These are phyloP conservation scores for Peltaster fructicola DNA, from an alignment of 2,329 filamentous ascomycete species.

Conservation along the genomic window DNA sequence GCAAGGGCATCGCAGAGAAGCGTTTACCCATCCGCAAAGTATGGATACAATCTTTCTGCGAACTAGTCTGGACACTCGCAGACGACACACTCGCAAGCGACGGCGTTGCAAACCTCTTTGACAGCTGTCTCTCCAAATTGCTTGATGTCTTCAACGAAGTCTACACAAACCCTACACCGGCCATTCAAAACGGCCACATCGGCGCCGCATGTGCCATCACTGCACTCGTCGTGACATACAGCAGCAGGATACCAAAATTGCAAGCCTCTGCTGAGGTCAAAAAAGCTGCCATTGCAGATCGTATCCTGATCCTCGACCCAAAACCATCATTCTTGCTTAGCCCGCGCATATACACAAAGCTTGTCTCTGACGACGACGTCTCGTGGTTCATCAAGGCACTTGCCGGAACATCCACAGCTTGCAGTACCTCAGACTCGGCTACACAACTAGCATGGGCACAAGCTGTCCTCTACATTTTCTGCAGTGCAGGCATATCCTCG, in stretches of 20 bases:
- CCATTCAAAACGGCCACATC: slow-evolving; percentile 68
- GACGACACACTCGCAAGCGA: slow-evolving; percentile 31
- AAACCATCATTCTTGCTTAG: slow-evolving; percentile 82
- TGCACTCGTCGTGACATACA: slow-evolving; percentile 40
- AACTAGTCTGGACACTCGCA: slow-evolving; percentile 46
- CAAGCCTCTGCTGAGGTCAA: slow-evolving; percentile 41
- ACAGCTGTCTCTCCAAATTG: slow-evolving; percentile 36
- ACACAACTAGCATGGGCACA: slow-evolving; percentile 48
- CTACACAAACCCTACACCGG: slow-evolving; percentile 55
- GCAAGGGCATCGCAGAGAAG: slow-evolving; percentile 76
- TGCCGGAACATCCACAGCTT: slow-evolving; percentile 37
- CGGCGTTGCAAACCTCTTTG: slow-evolving; percentile 29
- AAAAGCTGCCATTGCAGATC: slow-evolving; percentile 43
- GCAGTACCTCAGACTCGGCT: slow-evolving; percentile 31
- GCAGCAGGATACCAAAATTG: slow-evolving; percentile 33
- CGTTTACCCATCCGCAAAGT: slow-evolving; percentile 56
- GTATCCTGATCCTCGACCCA: slow-evolving; percentile 51
- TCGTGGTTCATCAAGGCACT: slow-evolving; percentile 61
- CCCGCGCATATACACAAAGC: slow-evolving; percentile 66
- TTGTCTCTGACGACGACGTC: slow-evolving; percentile 57
- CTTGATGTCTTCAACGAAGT: slow-evolving; percentile 62
- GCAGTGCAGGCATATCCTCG: slow-evolving; percentile 42
- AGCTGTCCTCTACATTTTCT: slow-evolving; percentile 62
- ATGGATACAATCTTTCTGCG: slow-evolving; percentile 62
- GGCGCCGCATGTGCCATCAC: slow-evolving; percentile 60